Base-by-base conservation (phyloP, 1,284 basidiomycete genomes). In the Tilletia setariae region DNA sequence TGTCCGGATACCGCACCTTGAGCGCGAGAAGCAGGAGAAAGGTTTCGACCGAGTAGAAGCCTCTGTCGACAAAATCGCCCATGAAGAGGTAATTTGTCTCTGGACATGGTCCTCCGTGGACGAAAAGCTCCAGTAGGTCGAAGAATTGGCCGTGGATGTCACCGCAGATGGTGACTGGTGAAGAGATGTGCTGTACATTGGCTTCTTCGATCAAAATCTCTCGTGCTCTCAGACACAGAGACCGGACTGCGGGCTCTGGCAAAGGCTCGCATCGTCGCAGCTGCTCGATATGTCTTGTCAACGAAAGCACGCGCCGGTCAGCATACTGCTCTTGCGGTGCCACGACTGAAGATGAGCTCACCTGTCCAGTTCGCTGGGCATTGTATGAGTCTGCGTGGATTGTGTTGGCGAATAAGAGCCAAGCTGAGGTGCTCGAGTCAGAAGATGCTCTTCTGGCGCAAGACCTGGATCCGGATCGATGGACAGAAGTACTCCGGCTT, bases 101-200 rank as follows among this genome's bases (percentile, higher is more conserved):
- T 65, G 95, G 95, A 84, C 94, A 98, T 79, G 90, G 89, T 15
- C 95, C 94, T 30, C 95, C 96, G 43, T 96, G 90, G 82, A 90
- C 90, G 87, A 98, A 98, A 64, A 98, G 87, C 85, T 98, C 94
- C 88, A 97, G 90, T 74, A 98, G 87, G 83, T 98, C 95, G 83
- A 91, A 96, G 83, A 98, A 98, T 82, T 98, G 95, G 13, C 95
- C 95, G 81, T 98, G 95, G 66, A 98, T 98, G 85, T 98, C 96
- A 23, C 95, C 95, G 82, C 96, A 98, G 84, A 98, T 94, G 65
- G 96, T 98, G 2, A 98, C 94, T 13, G 95, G 95, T 35, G 93
- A 90, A 85, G 97, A 94, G 30, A 98, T 92, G 77, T 91, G 89
- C 84, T 98, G 94, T 1, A 98, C 93, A 81, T 98, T 98, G 7